phyloP scores from a whole-genome alignment of 805 yeast species.

The Cyberlindnera meyerae region DNA sequence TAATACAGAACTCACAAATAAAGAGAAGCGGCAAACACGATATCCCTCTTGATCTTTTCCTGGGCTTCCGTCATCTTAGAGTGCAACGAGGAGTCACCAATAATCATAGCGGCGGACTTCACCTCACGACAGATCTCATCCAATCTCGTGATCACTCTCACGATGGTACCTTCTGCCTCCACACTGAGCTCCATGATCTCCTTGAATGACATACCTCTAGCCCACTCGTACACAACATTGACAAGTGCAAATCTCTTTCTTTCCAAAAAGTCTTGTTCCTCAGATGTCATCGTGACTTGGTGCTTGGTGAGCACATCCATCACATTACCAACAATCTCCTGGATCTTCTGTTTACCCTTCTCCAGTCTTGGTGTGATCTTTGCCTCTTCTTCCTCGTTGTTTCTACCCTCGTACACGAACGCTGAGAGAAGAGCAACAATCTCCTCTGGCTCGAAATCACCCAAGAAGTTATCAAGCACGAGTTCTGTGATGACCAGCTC shows the following conservation, averaged over 20 bases:
- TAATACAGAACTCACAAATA: conserved; percentile 46
- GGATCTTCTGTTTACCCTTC: conserved; percentile 60
- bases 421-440: conserved; percentile 91
- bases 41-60: conserved; percentile 92
- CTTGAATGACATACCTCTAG: conserved; percentile 85
- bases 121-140: conserved; percentile 96
- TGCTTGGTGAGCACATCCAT: conserved; percentile 56
- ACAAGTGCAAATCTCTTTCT: conserved; percentile 83
- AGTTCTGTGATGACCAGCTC: conserved; percentile 87
- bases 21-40: conserved; percentile 93
- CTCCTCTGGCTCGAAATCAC: conserved; percentile 92
- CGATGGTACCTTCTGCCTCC: conserved; percentile 95
- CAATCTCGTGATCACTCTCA: conserved; percentile 86
- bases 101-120: conserved; percentile 86
- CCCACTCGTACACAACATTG: conserved; percentile 98
- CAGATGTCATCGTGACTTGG: conserved; percentile 73
- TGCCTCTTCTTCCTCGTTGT: conserved; percentile 56
- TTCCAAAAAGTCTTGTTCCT: conserved; percentile 80
- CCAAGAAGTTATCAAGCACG: conserved; percentile 84
- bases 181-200: conserved; percentile 86
- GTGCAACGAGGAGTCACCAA: conserved; percentile 89
- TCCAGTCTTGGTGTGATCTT: conserved; percentile 75
- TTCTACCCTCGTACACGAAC: conserved; percentile 83
- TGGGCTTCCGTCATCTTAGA: conserved; percentile 89
- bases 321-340: conserved; percentile 62